Evolutionary conservation across 352 stramenopile species (phyloP), one percentile per base, ranked within the genome.

Genomic region (Phytophthora ohioensis): DNA sequence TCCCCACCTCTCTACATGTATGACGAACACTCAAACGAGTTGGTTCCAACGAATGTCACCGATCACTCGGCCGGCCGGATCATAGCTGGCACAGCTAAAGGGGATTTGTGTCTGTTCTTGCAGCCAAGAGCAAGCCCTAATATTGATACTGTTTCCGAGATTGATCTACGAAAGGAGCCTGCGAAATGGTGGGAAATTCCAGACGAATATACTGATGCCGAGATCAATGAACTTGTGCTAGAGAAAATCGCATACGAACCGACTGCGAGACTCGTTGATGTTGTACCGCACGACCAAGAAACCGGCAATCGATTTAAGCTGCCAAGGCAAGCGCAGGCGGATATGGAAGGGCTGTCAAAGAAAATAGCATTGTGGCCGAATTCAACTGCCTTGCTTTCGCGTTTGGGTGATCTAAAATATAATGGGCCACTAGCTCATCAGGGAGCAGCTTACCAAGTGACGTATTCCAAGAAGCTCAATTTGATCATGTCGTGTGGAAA

Each of bases 171-270:
- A 10, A 83, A 77, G 54, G 84, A 90, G 21, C 83, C 83, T 10
- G 79, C 76, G 3, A 91, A 91, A 47, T 93, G 85, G 85, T 93
- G 83, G 83, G 83, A 93, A 49, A 86, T 93, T 39, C 83, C 85
- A 1, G 83, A 90, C 21, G 81, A 86, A 56, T 88, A 85, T 32
- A 80, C 82, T 1, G 82, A 89, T 58, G 80, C 73, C 4, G 80
- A 91, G 46, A 85, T 91, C 51, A 87, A 87, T 27, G 82, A 82
- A 42, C 77, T 90, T 13, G 73, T 89, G 15, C 57, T 91, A 2
- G 81, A 93, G 53, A 85, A 85, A 49, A 78, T 91, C 11, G 42
- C 68, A 12, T 93, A 84, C 41, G 85, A 93, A 42, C 75, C 82
- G 6, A 88, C 72, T 3, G 85, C 72, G 8, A 75, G 73, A 34